Evolutionary conservation across 305 asterid genomes (phyloP).

Genomic region (Fraxinus floribunda): DNA sequence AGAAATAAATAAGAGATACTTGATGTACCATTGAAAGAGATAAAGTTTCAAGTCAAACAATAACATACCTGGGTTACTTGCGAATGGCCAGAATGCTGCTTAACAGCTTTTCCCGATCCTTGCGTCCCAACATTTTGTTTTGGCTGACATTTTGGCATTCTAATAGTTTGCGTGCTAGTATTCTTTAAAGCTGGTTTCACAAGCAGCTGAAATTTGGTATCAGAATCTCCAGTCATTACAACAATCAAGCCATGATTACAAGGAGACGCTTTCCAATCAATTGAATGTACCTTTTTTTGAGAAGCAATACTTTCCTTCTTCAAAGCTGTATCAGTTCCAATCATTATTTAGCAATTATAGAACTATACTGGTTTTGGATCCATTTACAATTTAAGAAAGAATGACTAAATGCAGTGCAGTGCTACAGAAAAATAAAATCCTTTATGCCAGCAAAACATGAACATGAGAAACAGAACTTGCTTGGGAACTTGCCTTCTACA

Average conservation of each 20-base stretch:
- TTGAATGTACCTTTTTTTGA: constrained; percentile 53
- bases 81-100: constrained; percentile 48
- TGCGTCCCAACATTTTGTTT: constrained; percentile 48
- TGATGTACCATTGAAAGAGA: background rate
- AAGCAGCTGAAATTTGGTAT: constrained; percentile 40
- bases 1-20: constrained; percentile 8
- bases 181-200: constrained; percentile 48
- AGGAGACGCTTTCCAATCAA: constrained; percentile 15
- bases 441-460: constrained; percentile 13
- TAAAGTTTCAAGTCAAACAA: constrained; percentile 14
- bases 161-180: constrained; percentile 38
- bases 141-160: constrained; percentile 49
- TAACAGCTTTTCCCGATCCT: constrained; percentile 46
- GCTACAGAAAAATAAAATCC: background rate
- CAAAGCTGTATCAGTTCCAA: constrained; percentile 51
- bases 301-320: constrained; percentile 47
- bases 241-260: constrained; percentile 7
- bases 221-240: constrained; percentile 17
- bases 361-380: constrained; percentile 6
- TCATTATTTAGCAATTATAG: constrained; percentile 6
- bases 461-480: background rate
- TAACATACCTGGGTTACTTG: constrained; percentile 48
- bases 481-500: constrained; percentile 11
- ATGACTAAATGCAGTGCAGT: background rate
- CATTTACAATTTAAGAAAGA: constrained; percentile 11